phyloP scores from a whole-genome alignment of 176 grass and related monocot species.

The Phyllostachys edulis region DNA sequence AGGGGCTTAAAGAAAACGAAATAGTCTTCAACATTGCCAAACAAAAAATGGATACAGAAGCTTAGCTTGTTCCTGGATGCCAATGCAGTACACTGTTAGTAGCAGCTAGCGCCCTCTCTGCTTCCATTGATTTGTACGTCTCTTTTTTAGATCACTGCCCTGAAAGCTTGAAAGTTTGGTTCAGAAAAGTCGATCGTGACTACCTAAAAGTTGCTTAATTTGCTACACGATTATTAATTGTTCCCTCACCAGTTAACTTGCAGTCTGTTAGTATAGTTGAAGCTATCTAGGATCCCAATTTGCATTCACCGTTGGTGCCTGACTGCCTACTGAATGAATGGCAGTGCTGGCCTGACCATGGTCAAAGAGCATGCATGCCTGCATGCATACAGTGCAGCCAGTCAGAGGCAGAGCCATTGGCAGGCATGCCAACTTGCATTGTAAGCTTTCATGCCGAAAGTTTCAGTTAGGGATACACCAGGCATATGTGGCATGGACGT shows the following conservation, averaged over 20 bases:
- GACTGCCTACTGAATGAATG: background rate
- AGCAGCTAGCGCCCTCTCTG: background rate
- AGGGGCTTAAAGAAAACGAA: background rate
- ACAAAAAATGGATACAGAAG: background rate
- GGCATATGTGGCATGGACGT: background rate
- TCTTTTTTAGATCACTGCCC: background rate
- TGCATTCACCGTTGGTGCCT: background rate
- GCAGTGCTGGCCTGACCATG: background rate
- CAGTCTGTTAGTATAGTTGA: background rate
- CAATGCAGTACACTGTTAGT: background rate
- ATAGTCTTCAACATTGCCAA: background rate
- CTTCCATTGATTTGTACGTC: background rate
- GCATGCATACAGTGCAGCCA: background rate
- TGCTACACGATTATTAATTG: background rate
- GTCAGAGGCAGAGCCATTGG: background rate
- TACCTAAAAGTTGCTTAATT: background rate
- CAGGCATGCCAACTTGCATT: background rate
- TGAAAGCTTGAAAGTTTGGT: background rate
- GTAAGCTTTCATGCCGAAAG: constrained; percentile 17
- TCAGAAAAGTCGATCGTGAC: background rate
- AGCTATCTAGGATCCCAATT: background rate
- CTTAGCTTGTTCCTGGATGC: background rate
- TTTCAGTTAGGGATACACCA: constrained; percentile 9
- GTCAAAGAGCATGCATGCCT: constrained; percentile 25
- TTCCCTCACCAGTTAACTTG: background rate